Percentiles rank a stretch among this genome's conserved stretches.
phyloP scores from a whole-genome alignment of 129 eudicot species.

The Centrapalus pauciflorus region DNA sequence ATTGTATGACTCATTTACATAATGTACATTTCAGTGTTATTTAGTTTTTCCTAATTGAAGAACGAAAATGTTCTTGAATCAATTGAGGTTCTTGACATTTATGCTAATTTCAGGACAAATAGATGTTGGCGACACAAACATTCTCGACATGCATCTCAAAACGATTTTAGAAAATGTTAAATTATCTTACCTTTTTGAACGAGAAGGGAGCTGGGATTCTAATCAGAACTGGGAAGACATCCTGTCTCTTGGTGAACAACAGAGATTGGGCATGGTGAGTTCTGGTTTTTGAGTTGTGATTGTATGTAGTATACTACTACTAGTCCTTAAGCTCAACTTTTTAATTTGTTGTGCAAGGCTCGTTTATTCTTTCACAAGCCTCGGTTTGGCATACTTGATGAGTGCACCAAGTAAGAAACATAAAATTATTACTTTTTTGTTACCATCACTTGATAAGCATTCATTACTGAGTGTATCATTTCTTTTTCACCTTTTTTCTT shows the following conservation, averaged over 20 bases:
- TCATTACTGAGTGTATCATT: neutral
- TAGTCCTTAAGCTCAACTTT: neutral
- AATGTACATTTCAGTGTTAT: no score
- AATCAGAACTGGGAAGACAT: conserved; percentile 93
- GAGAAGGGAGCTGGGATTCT: conserved; percentile 95
- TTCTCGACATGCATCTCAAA: conserved; percentile 67
- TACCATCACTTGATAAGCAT: conserved; percentile 1
- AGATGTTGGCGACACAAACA: conserved; percentile 16
- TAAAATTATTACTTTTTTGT: neutral
- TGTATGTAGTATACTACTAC: neutral
- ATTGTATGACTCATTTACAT: no score
- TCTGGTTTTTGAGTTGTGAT: conserved; percentile 14
- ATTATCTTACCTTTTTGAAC: conserved; percentile 72
- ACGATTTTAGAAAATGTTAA: conserved; percentile 74
- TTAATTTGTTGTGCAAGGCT: conserved; percentile 47
- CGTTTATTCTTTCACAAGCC: conserved; percentile 99
- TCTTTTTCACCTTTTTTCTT: neutral
- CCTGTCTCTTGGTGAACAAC: conserved; percentile 96
- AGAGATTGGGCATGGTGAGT: conserved; percentile 93
- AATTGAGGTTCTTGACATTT: neutral
- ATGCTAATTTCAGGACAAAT: conserved; percentile 39
- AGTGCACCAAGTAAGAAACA: conserved; percentile 89
- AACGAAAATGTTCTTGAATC: neutral
- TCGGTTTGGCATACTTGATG: conserved; percentile 86
- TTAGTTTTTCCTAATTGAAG: no score